Conservation (phyloP, 1,284 basidiomycete species). For the Moesziomyces aphidis region DNA sequence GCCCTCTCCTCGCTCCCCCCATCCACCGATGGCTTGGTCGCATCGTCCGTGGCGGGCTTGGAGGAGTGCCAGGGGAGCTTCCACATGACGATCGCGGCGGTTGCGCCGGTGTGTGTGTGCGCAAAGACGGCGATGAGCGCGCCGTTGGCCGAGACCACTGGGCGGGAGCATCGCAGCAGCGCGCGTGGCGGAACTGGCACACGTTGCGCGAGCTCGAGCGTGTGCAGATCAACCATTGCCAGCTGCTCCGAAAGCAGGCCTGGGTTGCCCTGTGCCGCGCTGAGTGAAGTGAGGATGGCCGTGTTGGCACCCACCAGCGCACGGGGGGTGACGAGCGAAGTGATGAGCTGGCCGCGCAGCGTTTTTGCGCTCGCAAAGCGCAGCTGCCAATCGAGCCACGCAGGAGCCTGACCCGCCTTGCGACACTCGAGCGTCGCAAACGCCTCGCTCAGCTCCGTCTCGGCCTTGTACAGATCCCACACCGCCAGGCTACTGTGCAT, state of each 20-base stretch:
- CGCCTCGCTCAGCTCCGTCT: constrained; percentile 43
- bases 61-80: constrained; percentile 11
- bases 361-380: constrained; percentile 15
- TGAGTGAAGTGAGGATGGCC: constrained; percentile 17
- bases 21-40: not conserved
- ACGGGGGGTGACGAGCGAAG: constrained; percentile 17
- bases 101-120: not conserved
- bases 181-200: constrained; percentile 16
- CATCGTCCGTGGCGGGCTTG: not conserved
- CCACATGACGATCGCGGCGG: constrained; percentile 21
- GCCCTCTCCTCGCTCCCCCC: not conserved
- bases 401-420: constrained; percentile 32
- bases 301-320: constrained; percentile 14
- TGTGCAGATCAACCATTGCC: constrained; percentile 21
- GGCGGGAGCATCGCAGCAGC: constrained; percentile 18
- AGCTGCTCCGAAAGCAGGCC: constrained; percentile 26
- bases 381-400: constrained; percentile 39
- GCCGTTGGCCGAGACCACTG: constrained; percentile 38
- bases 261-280: constrained; percentile 1
- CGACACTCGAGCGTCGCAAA: constrained; percentile 45
- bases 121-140: constrained; percentile 23
- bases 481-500: constrained; percentile 28
- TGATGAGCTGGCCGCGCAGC: constrained; percentile 23
- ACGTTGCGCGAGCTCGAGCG: not conserved
- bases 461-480: constrained; percentile 32